phyloP scores from a whole-genome alignment of 2,329 filamentous ascomycete genomes.

The Penicillium sp. region DNA sequence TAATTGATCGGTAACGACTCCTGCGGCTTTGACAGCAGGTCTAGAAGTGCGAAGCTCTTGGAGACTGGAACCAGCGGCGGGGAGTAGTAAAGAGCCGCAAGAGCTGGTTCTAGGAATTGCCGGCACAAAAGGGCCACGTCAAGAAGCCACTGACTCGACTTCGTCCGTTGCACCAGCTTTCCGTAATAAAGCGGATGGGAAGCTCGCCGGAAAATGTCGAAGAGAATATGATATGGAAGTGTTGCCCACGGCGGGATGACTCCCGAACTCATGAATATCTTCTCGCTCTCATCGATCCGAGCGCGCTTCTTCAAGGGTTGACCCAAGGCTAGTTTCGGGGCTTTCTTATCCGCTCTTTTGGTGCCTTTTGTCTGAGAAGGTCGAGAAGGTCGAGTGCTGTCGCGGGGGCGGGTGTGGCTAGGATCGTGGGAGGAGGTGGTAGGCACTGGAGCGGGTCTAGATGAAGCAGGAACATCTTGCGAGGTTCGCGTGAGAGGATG shows the following conservation, averaged over 20 bases:
- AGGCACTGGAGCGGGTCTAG: neutral
- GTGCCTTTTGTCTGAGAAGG: constrained; percentile 10
- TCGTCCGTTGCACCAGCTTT: constrained; percentile 29
- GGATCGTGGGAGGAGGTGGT: constrained; percentile 6
- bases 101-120: constrained; percentile 72
- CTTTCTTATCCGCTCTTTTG: constrained; percentile 28
- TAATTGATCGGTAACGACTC: constrained; percentile 66
- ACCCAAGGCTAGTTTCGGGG: constrained; percentile 14
- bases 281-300: constrained; percentile 30
- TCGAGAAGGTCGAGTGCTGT: constrained; percentile 22
- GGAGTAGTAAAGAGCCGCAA: constrained; percentile 73
- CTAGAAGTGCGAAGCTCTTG: constrained; percentile 56
- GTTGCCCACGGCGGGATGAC: constrained; percentile 63
- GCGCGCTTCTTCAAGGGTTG: constrained; percentile 36
- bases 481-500: neutral
- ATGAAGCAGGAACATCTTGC: neutral
- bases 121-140: constrained; percentile 67
- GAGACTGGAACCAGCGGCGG: constrained; percentile 66
- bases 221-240: constrained; percentile 72
- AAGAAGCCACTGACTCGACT: constrained; percentile 64
- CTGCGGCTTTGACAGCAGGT: constrained; percentile 62
- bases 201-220: constrained; percentile 72
- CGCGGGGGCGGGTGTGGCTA: constrained; percentile 11
- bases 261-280: constrained; percentile 33
- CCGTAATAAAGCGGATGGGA: constrained; percentile 61